These are phyloP conservation scores for Trichoderma sp. DNA, from an alignment of 2,329 filamentous ascomycete species.

Conservation along the genomic window DNA sequence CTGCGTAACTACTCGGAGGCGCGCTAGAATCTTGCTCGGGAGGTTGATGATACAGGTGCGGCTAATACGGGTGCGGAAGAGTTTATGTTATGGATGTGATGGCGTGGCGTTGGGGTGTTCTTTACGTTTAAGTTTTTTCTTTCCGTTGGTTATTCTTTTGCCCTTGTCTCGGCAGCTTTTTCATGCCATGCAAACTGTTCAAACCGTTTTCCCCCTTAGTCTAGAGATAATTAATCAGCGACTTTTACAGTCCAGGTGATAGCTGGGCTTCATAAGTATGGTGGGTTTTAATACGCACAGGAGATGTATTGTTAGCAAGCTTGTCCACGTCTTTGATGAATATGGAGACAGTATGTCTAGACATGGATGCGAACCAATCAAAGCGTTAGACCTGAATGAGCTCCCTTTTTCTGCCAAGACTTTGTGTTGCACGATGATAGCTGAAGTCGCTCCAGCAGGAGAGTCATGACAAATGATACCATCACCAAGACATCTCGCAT, in stretches of 20 bases:
- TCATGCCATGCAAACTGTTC: neutral
- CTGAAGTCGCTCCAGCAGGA: neutral
- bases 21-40: slow-evolving; percentile 35
- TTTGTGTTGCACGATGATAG: neutral
- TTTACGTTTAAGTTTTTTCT: neutral
- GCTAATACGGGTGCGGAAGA: neutral
- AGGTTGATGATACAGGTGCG: no score
- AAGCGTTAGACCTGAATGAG: neutral
- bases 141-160: neutral
- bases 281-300: neutral
- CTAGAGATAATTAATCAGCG: neutral
- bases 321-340: neutral
- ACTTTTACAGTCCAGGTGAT: neutral
- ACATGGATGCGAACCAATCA: neutral
- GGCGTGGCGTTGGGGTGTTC: slow-evolving; percentile 15
- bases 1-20: slow-evolving; percentile 77
- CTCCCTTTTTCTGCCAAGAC: neutral
- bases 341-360: neutral
- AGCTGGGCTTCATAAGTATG: neutral
- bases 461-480: neutral
- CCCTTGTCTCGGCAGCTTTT: neutral
- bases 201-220: neutral
- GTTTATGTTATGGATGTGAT: neutral
- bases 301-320: neutral
- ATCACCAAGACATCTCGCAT: neutral